Conservation (phyloP, 179 eudicot species). For the Kewa caespitosa region DNA sequence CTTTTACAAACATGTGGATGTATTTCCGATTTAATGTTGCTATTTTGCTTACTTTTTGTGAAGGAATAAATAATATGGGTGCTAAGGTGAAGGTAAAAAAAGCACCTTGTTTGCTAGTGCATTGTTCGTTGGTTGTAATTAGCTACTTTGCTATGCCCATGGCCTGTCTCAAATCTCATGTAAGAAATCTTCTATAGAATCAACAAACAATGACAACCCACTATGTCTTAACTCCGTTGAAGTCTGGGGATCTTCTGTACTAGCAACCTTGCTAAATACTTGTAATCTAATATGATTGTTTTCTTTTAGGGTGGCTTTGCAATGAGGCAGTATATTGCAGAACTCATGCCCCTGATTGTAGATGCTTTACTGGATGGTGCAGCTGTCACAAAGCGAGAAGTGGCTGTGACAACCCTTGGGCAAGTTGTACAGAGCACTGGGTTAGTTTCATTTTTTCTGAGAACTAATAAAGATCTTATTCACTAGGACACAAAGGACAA, state of each 20-base stretch:
- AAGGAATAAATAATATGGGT: neutral
- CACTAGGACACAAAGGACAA: too few species aligned
- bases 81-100: too few species aligned
- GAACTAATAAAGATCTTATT: too few species aligned
- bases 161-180: neutral
- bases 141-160: neutral
- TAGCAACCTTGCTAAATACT: neutral
- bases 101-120: too few species aligned
- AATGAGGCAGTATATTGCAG: constrained; percentile 84
- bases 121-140: neutral
- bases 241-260: too few species aligned
- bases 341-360: constrained; percentile 91
- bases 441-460: too few species aligned
- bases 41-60: neutral
- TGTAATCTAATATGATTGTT: constrained; percentile 6
- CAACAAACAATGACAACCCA: too few species aligned
- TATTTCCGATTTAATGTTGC: neutral
- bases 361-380: constrained; percentile 96
- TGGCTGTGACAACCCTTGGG: constrained; percentile 97
- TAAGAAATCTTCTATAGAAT: neutral
- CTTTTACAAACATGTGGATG: neutral
- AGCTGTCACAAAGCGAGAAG: constrained; percentile 94
- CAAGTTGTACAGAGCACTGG: constrained; percentile 99
- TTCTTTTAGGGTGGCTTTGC: constrained; percentile 90
- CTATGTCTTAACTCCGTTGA: too few species aligned